phyloP scores from a whole-genome alignment of 148 eudicot genomes.

The Heliamphora exappendiculata region DNA sequence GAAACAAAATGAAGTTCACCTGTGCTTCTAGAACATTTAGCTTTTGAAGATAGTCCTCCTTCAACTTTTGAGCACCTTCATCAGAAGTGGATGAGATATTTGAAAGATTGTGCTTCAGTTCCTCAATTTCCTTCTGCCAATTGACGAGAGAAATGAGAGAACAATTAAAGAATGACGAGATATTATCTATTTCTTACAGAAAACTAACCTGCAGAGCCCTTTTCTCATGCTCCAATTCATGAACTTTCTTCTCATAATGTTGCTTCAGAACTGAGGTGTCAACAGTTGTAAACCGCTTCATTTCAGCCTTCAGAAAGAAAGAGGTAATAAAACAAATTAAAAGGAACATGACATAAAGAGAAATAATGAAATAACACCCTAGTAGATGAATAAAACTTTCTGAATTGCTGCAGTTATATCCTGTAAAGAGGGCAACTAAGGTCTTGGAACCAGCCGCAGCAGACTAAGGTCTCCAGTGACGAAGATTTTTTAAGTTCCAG shows the following conservation, averaged over 20 bases:
- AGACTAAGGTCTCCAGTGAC: background rate
- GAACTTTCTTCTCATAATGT: slow-evolving; percentile 88
- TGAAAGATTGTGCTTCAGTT: slow-evolving; percentile 62
- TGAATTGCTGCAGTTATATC: background rate
- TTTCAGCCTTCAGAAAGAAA: slow-evolving; percentile 66
- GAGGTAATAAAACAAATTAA: background rate
- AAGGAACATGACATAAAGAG: background rate
- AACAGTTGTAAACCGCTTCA: slow-evolving; percentile 59
- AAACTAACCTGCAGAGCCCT: slow-evolving; percentile 62
- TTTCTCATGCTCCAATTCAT: slow-evolving; percentile 84
- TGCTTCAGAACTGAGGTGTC: slow-evolving; percentile 80
- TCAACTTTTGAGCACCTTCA: slow-evolving; percentile 79
- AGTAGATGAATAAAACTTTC: background rate
- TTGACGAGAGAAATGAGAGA: slow-evolving; percentile 14
- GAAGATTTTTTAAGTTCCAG: background rate
- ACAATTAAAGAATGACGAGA: background rate
- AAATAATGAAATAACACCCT: background rate
- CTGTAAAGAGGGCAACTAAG: background rate
- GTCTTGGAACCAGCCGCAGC: background rate
- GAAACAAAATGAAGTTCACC: slow-evolving; percentile 29
- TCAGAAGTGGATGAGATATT: slow-evolving; percentile 63
- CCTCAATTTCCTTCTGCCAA: slow-evolving; percentile 86
- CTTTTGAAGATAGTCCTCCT: slow-evolving; percentile 93
- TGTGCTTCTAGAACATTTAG: slow-evolving; percentile 77
- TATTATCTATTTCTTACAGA: background rate